phyloP scores from a whole-genome alignment of 768 basidiomycete species.

The Pulveroboletus sp. region DNA sequence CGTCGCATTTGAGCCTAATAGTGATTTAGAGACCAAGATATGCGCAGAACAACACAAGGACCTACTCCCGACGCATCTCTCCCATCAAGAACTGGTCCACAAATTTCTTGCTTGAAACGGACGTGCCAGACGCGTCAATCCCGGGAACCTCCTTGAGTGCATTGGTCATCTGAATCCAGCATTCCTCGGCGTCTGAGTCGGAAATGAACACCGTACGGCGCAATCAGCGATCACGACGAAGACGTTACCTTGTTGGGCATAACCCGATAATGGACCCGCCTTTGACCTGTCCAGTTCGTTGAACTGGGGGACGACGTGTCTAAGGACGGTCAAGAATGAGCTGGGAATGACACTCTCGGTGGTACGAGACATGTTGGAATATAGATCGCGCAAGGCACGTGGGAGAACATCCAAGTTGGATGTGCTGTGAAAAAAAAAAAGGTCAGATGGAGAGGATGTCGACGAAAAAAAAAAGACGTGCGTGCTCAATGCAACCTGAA shows the following conservation, averaged over 20 bases:
- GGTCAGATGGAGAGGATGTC: neutral
- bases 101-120: conserved; percentile 49
- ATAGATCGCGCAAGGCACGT: conserved; percentile 65
- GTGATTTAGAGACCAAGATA: conserved; percentile 21
- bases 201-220: conserved; percentile 1
- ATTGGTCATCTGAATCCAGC: conserved; percentile 73
- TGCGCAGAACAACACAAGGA: neutral
- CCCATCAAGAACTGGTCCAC: conserved; percentile 82
- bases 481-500: conserved; percentile 68
- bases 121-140: conserved; percentile 27
- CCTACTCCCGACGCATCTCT: conserved; percentile 67
- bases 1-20: conserved; percentile 72
- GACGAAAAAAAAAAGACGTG: conserved; percentile 31
- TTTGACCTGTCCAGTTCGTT: conserved; percentile 60
- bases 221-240: neutral
- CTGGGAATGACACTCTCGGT: conserved; percentile 73
- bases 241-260: conserved; percentile 73
- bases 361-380: conserved; percentile 68
- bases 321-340: conserved; percentile 64
- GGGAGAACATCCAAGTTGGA: conserved; percentile 42
- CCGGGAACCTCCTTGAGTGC: conserved; percentile 70
- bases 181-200: conserved; percentile 87
- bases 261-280: conserved; percentile 43
- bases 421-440: conserved; percentile 22
- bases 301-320: conserved; percentile 87